These are phyloP conservation scores for Malus hybrid DNA, from an alignment of 331 rosid species.

Conservation along the genomic window DNA sequence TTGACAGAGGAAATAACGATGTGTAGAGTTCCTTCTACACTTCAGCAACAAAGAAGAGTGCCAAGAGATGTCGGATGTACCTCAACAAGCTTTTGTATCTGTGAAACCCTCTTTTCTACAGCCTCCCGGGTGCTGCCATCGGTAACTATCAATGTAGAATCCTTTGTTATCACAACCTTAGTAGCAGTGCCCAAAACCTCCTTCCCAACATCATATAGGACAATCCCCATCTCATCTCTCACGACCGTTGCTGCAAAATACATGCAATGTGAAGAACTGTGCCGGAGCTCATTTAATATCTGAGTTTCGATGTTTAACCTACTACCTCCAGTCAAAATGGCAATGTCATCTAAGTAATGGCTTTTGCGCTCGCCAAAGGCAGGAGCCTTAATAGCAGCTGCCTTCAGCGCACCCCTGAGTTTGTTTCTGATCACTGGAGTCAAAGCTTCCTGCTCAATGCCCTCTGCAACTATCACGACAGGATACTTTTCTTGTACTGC, in stretches of 20 bases:
- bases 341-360: conserved; percentile 81
- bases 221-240: conserved; percentile 80
- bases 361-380: conserved; percentile 88
- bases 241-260: conserved; percentile 65
- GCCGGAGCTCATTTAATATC: not conserved
- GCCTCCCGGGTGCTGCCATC: conserved; percentile 60
- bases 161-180: conserved; percentile 69
- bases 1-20: not conserved
- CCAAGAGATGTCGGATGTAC: conserved; percentile 30
- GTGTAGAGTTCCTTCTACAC: not conserved
- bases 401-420: conserved; percentile 73
- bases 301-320: conserved; percentile 6
- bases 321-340: conserved; percentile 95
- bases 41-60: too few relatives aligned
- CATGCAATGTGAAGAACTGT: not conserved
- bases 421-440: conserved; percentile 88
- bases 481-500: conserved; percentile 78
- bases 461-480: conserved; percentile 80
- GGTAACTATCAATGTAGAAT: conserved; percentile 75
- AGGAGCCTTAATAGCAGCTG: conserved; percentile 87
- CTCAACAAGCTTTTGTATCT: conserved; percentile 62
- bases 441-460: conserved; percentile 73
- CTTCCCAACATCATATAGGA: conserved; percentile 52
- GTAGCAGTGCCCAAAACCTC: conserved; percentile 62
- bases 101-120: conserved; percentile 69